Evolutionary conservation across 805 yeast genomes (phyloP), one percentile per base, ranked within the genome.

Genomic region (Hanseniaspora pseudoguilliermondii): DNA sequence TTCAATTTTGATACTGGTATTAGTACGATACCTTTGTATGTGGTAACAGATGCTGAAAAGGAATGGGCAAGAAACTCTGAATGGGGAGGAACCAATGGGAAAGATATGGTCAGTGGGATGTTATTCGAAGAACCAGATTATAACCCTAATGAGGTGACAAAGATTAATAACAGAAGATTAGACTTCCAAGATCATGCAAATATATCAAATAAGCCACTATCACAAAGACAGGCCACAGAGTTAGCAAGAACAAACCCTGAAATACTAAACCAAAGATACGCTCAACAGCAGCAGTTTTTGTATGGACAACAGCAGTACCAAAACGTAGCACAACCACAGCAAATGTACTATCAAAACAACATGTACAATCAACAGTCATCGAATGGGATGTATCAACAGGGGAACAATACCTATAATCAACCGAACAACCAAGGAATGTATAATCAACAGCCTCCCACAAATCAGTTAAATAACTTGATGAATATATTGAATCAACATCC

Each of bases 61-160:
- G 75, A 84, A 59, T 93, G 98, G 98, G 79, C 87, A 13, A 84
- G 80, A 38, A 73, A 77, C 57, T 96, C 97, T 3, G 91, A 87
- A 69, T 89, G 95, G 89, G 98, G 98, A 61, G 98, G 98, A 63
- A 85, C 96, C 44, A 95, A 91, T 51, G 97, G 96, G 20, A 79
- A 76, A 65, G 88, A 90, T 9, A 69, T 93, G 58, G 81, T 73
- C 58, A 76, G 86, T 44, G 95, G 95, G 53, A 71, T 87, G 64
- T 86, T 83, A 16, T 80, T 93, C 66, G 97, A 93, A 68, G 98
- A 93, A 71, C 98, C 98, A 2, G 98, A 93, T 71, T 46, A 53
- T 47, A 53, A 53, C 23, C 56, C 56, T 10, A 53, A 53, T 53
- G 56, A 53, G 21, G 40, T 42, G 7, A 46, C 34, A 4, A 53